Evolutionary conservation across 352 stramenopile species (phyloP).

Genomic region (Globisporangium canariense): DNA sequence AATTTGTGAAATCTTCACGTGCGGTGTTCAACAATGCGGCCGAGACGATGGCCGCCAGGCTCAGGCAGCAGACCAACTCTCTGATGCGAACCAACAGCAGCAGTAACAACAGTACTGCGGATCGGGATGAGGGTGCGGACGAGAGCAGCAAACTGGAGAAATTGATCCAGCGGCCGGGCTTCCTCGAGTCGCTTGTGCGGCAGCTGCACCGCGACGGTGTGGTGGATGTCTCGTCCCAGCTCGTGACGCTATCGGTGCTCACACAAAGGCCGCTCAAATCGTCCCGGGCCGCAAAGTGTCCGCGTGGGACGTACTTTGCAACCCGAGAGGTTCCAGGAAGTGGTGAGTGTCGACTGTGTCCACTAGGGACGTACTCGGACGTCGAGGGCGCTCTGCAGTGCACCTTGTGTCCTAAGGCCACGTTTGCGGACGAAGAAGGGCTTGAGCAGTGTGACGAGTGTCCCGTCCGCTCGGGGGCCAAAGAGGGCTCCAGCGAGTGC

Average conservation of each 20-base stretch:
- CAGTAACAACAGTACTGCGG: background rate
- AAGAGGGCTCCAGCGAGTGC: slow-evolving; percentile 32
- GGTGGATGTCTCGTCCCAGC: slow-evolving; percentile 11
- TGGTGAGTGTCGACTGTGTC: slow-evolving; percentile 30
- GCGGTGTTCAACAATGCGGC: background rate
- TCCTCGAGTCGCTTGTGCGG: slow-evolving; percentile 14
- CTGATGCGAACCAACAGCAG: background rate
- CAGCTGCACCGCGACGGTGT: slow-evolving; percentile 13
- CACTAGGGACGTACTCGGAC: slow-evolving; percentile 28
- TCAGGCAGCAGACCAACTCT: background rate
- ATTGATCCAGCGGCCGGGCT: slow-evolving; percentile 8
- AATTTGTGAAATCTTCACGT: slow-evolving; percentile 5
- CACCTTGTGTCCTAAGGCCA: slow-evolving; percentile 28
- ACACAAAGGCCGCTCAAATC: slow-evolving; percentile 7
- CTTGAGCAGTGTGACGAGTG: slow-evolving; percentile 36
- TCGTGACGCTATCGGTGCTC: slow-evolving; percentile 10
- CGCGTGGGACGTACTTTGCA: slow-evolving; percentile 29
- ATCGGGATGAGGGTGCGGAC: background rate
- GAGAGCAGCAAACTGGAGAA: background rate
- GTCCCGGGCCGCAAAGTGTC: slow-evolving; percentile 30
- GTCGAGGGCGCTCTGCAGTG: slow-evolving; percentile 34
- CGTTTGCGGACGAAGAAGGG: slow-evolving; percentile 39
- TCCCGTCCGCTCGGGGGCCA: slow-evolving; percentile 29
- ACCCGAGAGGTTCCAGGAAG: background rate
- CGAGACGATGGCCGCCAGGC: background rate